Conservation (phyloP, 345 rosid genomes). For the Heritiera littoralis region DNA sequence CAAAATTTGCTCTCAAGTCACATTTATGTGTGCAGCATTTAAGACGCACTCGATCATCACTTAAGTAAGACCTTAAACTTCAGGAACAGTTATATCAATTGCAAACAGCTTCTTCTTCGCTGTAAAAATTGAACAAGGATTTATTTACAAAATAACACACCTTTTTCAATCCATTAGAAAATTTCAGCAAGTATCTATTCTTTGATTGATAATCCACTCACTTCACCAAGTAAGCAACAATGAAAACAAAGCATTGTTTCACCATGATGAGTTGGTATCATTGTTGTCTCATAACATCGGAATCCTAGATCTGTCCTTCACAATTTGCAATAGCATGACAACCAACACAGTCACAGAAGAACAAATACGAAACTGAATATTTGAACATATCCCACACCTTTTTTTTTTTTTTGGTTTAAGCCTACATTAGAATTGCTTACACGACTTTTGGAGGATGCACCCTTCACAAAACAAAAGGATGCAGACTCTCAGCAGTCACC, state of each 20-base stretch:
- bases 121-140: not conserved
- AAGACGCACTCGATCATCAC: not conserved
- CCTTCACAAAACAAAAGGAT: not conserved
- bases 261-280: not conserved
- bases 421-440: not conserved
- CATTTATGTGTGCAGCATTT: not conserved
- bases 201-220: not conserved
- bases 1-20: not conserved
- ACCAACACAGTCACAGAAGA: not conserved
- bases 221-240: not conserved
- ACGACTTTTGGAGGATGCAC: not conserved
- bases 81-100: not conserved
- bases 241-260: not conserved
- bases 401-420: not conserved
- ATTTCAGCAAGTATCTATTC: not conserved
- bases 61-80: not conserved
- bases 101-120: not conserved
- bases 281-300: too few species aligned
- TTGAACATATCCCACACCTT: not conserved
- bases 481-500: not conserved
- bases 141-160: not conserved
- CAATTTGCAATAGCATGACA: not conserved
- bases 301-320: conserved; percentile 4
- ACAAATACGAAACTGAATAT: not conserved
- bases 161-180: not conserved